Base-by-base conservation (phyloP, 495 filamentous ascomycete species). In the Neurospora tetrasperma region DNA sequence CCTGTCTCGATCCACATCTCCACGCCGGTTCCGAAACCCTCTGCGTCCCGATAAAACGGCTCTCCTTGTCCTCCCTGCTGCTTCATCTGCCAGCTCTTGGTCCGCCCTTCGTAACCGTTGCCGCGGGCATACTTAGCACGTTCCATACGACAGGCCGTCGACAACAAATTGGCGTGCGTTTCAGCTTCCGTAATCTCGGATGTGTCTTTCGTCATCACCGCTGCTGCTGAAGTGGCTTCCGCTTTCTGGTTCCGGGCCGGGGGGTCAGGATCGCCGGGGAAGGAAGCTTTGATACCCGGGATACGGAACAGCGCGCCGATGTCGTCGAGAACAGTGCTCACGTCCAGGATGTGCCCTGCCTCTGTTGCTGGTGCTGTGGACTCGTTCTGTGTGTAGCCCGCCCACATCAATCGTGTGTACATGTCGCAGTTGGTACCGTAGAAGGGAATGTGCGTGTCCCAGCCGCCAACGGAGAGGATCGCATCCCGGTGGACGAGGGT, bases 371-470 rank as follows among this genome's bases (percentile, higher is more conserved):
- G 46, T 10, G 20, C 12, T 10, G 10, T 54, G n/a, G 46, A 54
- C 70, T 85, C 77, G 18, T 82, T 79, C 69, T 86, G 85, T 76
- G 80, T 82, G 76, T 84, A 88, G 3, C 82, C 83, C 6, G 79
- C 83, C 87, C 88, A 88, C 71, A 82, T 82, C 8, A 89, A 76
- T 4, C 88, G 84, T 14, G 84, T 80, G 77, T 89, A 87, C 71
- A 76, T 76, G 74, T 80, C 78, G 72, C 78, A 80, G 72, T 90
- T 87, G 20, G 86, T 83, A 44, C 80, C 80, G 73, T 89, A 87
- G 77, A 84, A 90, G 5, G 88, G 88, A 48, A 90, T 89, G 42
- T 87, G 80, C 0, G 86, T 86, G 74, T 90, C 88, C 88, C 88
- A 90, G 12, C 81, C 88, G 18, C 88, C 89, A 46, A 87, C 80